Percentiles rank a stretch among this genome's conserved stretches.
Evolutionary conservation across 192 early-diverging fungal genomes (phyloP).

Genomic region (Entomortierella chlamydospora): DNA sequence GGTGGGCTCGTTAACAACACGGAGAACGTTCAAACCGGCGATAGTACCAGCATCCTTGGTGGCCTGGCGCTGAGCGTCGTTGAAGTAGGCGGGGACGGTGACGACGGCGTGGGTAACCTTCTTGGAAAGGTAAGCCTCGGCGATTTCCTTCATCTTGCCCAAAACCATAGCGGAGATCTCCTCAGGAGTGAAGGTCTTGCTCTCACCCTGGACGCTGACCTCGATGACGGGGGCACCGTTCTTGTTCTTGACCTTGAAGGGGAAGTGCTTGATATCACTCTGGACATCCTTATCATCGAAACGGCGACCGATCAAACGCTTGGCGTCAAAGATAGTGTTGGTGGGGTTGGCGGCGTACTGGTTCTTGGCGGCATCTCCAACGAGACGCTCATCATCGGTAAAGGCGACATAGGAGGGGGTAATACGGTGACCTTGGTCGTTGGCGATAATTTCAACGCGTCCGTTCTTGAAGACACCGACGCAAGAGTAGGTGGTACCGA

Average conservation of each 20-base stretch:
- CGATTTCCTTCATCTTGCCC: constrained; percentile 94
- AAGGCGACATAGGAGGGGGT: constrained; percentile 96
- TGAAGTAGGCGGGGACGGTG: constrained; percentile 98
- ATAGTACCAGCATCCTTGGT: constrained; percentile 92
- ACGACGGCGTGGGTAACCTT: constrained; percentile 94
- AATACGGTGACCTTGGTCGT: constrained; percentile 97
- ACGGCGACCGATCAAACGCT: constrained; percentile 91
- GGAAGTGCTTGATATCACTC: constrained; percentile 94
- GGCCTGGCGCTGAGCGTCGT: constrained; percentile 95
- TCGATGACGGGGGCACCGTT: constrained; percentile 86
- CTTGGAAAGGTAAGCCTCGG: constrained; percentile 87
- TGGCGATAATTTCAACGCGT: constrained; percentile 97
- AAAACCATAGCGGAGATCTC: constrained; percentile 96
- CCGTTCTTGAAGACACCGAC: constrained; percentile 95
- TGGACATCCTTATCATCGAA: constrained; percentile 93
- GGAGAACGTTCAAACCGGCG: constrained; percentile 84
- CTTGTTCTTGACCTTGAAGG: constrained; percentile 89
- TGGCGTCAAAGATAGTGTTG: constrained; percentile 95
- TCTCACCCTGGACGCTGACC: constrained; percentile 87
- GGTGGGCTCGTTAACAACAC: constrained; percentile 95
- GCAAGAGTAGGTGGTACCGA: constrained; percentile 95
- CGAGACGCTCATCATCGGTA: constrained; percentile 90
- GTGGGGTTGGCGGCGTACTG: constrained; percentile 89
- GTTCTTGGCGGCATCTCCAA: constrained; percentile 97
- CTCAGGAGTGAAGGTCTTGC: constrained; percentile 90